A percentile compares a stretch with the other conserved stretches of the same genome.
Conservation (phyloP, 139 green algal genomes). For the Coccomyxa sp. region DNA sequence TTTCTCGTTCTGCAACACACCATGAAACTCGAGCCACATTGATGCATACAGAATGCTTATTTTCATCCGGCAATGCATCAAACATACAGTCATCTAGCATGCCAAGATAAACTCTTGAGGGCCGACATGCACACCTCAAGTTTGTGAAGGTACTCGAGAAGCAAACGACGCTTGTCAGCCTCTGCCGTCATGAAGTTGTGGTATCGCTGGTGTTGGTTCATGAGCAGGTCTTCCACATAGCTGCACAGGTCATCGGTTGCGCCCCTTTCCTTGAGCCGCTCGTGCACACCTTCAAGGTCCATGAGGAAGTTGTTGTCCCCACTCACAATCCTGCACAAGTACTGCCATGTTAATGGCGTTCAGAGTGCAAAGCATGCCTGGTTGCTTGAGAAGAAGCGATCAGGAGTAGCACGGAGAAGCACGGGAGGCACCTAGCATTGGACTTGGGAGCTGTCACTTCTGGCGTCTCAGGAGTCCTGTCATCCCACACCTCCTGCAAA, state of each 20-base stretch:
- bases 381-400: too few relatives aligned
- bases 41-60: neutral
- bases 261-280: conserved; percentile 9
- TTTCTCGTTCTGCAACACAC: conserved; percentile 48
- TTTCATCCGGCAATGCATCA: neutral
- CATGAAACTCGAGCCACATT: neutral
- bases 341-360: too few relatives aligned
- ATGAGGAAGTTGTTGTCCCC: conserved; percentile 31
- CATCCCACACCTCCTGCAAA: neutral
- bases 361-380: too few relatives aligned
- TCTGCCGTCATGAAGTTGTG: conserved; percentile 41
- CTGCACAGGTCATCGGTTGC: conserved; percentile 8
- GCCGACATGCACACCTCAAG: conserved; percentile 38
- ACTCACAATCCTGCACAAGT: conserved; percentile 12
- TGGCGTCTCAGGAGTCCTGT: neutral
- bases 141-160: conserved; percentile 46
- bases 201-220: conserved; percentile 40
- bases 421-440: too few relatives aligned
- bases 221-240: conserved; percentile 48
- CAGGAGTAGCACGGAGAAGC: too few relatives aligned
- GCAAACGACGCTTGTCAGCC: conserved; percentile 43
- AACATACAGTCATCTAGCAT: too few relatives aligned
- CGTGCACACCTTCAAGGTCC: conserved; percentile 7
- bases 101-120: neutral
- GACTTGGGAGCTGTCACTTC: too few relatives aligned